Evolutionary conservation across 345 rosid species (phyloP).

Genomic region (Salix arbutifolia): DNA sequence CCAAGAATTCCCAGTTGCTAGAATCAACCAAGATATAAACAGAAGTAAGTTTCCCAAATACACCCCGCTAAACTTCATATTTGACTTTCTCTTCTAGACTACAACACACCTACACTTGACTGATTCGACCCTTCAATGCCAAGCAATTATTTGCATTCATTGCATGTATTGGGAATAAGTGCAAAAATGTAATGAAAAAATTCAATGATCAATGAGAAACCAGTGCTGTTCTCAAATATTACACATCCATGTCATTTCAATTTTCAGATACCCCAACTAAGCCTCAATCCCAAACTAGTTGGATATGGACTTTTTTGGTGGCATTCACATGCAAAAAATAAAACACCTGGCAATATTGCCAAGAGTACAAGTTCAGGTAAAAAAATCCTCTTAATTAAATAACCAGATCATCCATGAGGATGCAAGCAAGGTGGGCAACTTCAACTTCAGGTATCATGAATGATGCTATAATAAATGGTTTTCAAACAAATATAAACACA

Average conservation of each 20-base stretch:
- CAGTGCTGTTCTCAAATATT: background rate
- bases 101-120: background rate
- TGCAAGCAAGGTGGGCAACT: background rate
- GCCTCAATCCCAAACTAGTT: background rate
- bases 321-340: background rate
- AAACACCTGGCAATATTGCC: background rate
- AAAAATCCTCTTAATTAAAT: background rate
- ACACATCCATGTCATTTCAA: background rate
- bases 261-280: background rate
- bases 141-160: background rate
- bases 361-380: background rate
- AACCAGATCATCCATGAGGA: background rate
- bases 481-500: constrained; percentile 11
- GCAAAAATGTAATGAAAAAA: background rate
- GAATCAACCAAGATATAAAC: background rate
- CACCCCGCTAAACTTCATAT: background rate
- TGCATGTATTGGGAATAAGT: background rate
- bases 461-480: background rate
- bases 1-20: background rate
- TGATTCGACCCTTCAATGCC: background rate
- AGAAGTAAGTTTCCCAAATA: background rate
- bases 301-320: background rate
- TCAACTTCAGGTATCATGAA: background rate
- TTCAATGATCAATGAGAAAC: background rate
- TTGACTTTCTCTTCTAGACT: background rate